These are phyloP conservation scores for Sarcomyxa edulis DNA, from an alignment of 768 basidiomycete species.

Conservation along the genomic window DNA sequence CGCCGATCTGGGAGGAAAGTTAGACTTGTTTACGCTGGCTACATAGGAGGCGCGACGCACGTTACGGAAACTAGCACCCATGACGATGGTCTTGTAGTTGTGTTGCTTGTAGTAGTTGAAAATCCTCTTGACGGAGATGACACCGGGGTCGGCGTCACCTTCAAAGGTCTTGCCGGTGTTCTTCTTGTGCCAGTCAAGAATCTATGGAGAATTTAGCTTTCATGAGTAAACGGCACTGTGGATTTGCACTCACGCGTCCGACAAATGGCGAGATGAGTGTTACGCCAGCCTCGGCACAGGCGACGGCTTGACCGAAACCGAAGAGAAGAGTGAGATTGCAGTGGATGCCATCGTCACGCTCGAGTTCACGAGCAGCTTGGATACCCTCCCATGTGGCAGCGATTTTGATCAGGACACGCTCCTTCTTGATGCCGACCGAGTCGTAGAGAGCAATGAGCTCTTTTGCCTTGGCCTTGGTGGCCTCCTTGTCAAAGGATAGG, in stretches of 20 bases:
- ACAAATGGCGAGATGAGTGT: slow-evolving; percentile 99
- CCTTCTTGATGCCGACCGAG: slow-evolving; percentile 88
- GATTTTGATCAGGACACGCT: slow-evolving; percentile 98
- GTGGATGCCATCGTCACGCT: slow-evolving; percentile 89
- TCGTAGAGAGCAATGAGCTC: slow-evolving; percentile 93
- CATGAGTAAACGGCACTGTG: slow-evolving; percentile 12
- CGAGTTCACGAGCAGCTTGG: slow-evolving; percentile 95
- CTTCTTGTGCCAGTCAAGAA: slow-evolving; percentile 99
- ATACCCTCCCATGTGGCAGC: slow-evolving; percentile 99
- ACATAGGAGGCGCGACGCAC: slow-evolving; percentile 35
- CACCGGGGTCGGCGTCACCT: slow-evolving; percentile 93
- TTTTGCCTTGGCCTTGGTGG: slow-evolving; percentile 83
- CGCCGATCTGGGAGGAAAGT: slow-evolving; percentile 58
- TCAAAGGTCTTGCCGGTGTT: slow-evolving; percentile 79
- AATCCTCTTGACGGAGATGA: slow-evolving; percentile 92
- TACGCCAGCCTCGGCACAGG: slow-evolving; percentile 96
- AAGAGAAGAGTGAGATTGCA: slow-evolving; percentile 99
- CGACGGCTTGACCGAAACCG: slow-evolving; percentile 98
- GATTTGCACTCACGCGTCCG: slow-evolving; percentile 68
- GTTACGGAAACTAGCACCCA: slow-evolving; percentile 99
- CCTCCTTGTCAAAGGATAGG: slow-evolving; percentile 94
- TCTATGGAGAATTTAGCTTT: slow-evolving; percentile 47
- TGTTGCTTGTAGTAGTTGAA: slow-evolving; percentile 99
- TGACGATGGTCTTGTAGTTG: slow-evolving; percentile 97
- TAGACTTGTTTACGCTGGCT: too few relatives aligned